These are phyloP conservation scores for Cryptosporidium meleagridis DNA, from an alignment of 169 alveolate species.

Conservation along the genomic window DNA sequence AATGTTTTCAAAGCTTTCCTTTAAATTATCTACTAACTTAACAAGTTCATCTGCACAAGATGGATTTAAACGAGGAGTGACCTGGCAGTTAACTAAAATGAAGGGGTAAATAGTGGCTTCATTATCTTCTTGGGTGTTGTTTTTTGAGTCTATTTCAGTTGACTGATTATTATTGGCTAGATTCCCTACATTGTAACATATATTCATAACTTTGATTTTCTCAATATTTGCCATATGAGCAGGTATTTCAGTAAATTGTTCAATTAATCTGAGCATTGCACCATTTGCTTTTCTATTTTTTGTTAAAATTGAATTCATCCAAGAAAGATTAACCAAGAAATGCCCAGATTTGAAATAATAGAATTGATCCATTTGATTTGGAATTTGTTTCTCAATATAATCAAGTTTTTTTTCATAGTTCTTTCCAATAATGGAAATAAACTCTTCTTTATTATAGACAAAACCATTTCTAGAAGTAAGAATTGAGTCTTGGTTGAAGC, in stretches of 20 bases:
- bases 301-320: slow-evolving; percentile 38
- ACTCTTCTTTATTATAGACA: slow-evolving; percentile 5
- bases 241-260: slow-evolving; percentile 8
- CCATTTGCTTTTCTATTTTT: not conserved
- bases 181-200: slow-evolving; percentile 38
- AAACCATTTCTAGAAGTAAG: not conserved
- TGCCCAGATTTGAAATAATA: slow-evolving; percentile 57
- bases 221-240: slow-evolving; percentile 34
- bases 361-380: slow-evolving; percentile 16
- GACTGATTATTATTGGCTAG: not conserved
- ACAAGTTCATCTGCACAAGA: slow-evolving; percentile 20
- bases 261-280: slow-evolving; percentile 14
- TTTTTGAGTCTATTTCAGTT: not conserved
- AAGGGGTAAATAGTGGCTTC: slow-evolving; percentile 14
- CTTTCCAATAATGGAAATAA: not conserved
- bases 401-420: not conserved
- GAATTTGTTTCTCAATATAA: not conserved
- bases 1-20: slow-evolving; percentile 8
- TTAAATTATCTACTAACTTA: not conserved
- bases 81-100: slow-evolving; percentile 15
- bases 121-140: not conserved
- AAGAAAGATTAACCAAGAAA: slow-evolving; percentile 32
- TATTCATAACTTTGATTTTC: slow-evolving; percentile 22
- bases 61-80: not conserved
- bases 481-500: not conserved